Evolutionary conservation across 1,284 basidiomycete genomes (phyloP), one percentile per base, ranked within the genome.

Genomic region (Laetiporus sulphureus): DNA sequence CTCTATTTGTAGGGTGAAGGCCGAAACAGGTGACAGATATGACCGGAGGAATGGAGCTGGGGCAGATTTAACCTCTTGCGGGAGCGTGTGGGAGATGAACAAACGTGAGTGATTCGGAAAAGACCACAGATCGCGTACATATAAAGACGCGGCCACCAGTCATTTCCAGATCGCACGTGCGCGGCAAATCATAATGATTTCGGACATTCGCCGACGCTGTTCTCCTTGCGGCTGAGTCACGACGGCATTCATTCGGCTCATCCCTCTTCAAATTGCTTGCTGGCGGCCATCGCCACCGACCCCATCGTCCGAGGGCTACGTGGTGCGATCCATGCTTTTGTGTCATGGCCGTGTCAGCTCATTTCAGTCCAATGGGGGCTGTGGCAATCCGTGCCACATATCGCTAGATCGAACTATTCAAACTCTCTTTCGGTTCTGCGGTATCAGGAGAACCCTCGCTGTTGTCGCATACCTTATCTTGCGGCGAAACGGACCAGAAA

Each of bases 91-190:
- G 33, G 41, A 36, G 32, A 42, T 29, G 50, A 46, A 52, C 55
- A 50, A 53, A 55, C 53, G 53, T 51, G 51, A 49, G 39, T 33
- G 45, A 40, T 22, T 29, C 18, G 25, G 27, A 29, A 10, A 23
- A 27, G 40, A 12, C 46, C 43, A 35, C 32, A 25, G 24, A 20
- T 27, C 39, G 37, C 43, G 42, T 34, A 27, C 41, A 47, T 45
- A 40, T 45, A 40, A 40, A n/a, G n/a, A n/a, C n/a, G n/a, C n/a
- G n/a, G 19, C 8, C 19, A 16, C 20, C 31, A 8, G 46, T 40
- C 45, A 39, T 40, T 34, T 48, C 36, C 42, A 44, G 52, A 55
- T 56, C 54, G 54, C 54, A 56, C 54, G 54, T 56, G 41, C 41
- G 41, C 32, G 23, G 30, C 38, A 27, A 40, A 31, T 40, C 29